phyloP scores from a whole-genome alignment of 495 filamentous ascomycete species.

The Cercophora sp. region DNA sequence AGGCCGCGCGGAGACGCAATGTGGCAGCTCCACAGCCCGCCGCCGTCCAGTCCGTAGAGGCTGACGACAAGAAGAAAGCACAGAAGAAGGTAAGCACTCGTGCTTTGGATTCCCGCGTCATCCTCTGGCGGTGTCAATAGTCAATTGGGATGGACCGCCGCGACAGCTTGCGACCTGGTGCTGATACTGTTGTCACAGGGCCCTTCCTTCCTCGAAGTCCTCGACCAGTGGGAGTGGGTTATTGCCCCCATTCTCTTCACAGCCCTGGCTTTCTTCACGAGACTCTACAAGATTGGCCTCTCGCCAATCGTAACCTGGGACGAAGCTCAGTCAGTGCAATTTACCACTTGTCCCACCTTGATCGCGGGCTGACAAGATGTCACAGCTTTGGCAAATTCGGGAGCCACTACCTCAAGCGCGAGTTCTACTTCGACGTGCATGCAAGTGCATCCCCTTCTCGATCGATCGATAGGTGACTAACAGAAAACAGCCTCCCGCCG shows the following conservation, averaged over 20 bases:
- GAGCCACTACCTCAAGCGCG: slow-evolving; percentile 95
- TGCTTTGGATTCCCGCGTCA: neutral
- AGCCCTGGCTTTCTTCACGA: slow-evolving; percentile 83
- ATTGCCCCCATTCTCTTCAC: slow-evolving; percentile 89
- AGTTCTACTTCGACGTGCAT: slow-evolving; percentile 97
- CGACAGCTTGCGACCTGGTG: neutral
- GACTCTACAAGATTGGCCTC: slow-evolving; percentile 90
- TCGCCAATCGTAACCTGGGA: slow-evolving; percentile 98
- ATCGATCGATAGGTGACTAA: slow-evolving; percentile 15
- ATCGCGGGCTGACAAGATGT: slow-evolving; percentile 25
- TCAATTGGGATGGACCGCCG: neutral
- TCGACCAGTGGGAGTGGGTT: slow-evolving; percentile 80
- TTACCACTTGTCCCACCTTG: slow-evolving; percentile 3
- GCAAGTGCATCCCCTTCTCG: slow-evolving; percentile 23
- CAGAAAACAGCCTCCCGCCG: slow-evolving; percentile 73
- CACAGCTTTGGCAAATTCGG: slow-evolving; percentile 96
- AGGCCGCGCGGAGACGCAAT: slow-evolving; percentile 73
- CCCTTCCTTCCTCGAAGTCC: slow-evolving; percentile 54
- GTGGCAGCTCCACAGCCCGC: slow-evolving; percentile 50
- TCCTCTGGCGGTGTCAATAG: neutral
- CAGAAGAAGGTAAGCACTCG: slow-evolving; percentile 51
- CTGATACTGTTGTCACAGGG: slow-evolving; percentile 27
- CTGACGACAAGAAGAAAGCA: slow-evolving; percentile 63
- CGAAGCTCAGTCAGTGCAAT: slow-evolving; percentile 80
- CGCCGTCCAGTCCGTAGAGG: slow-evolving; percentile 35